Evolutionary conservation across 331 rosid genomes (phyloP), one percentile per base, ranked within the genome.

Genomic region (Acacia pycnantha): DNA sequence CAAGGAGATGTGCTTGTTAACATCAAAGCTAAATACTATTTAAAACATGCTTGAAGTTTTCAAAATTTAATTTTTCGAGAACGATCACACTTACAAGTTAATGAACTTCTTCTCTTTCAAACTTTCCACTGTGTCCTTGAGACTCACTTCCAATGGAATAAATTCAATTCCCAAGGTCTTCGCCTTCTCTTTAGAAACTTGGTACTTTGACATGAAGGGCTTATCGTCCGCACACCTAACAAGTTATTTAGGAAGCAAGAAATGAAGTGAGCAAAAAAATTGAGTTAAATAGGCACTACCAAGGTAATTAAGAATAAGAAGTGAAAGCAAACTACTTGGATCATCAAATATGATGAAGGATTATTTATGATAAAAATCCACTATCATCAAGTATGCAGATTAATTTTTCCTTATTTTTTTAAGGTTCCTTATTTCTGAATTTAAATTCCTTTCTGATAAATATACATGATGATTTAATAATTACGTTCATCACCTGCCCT

Each of bases 71-170:
- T n/a, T n/a, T n/a, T n/a, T n/a, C n/a, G n/a, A n/a, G n/a, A n/a
- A n/a, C n/a, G n/a, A n/a, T n/a, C n/a, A n/a, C n/a, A n/a, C n/a
- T 77, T 26, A 81, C n/a, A 54, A 48, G 31, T 64, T 51, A 29
- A 80, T 51, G 24, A 80, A 70, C 0, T 79, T 74, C n/a, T 84
- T 84, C 56, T 80, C 84, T 35, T 71, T 84, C 29, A 84, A 26
- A 72, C 85, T 51, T 77, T 74, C 82, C 47, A 84, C 31, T 12
- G 82, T 81, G 61, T 85, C 86, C 84, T 54, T 73, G 2, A 82
- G 64, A 44, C 71, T 78, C 13, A 0, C 81, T 33, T 85, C 76
- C 24, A 85, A 6, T 3, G 85, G 81, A 59, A 82, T 81, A 61
- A 82, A 78, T 29, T 69, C 44, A 85, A 43, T 70, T 14, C 54